Conservation (phyloP, 2,329 filamentous ascomycete species). For the Fusarium globosum region DNA sequence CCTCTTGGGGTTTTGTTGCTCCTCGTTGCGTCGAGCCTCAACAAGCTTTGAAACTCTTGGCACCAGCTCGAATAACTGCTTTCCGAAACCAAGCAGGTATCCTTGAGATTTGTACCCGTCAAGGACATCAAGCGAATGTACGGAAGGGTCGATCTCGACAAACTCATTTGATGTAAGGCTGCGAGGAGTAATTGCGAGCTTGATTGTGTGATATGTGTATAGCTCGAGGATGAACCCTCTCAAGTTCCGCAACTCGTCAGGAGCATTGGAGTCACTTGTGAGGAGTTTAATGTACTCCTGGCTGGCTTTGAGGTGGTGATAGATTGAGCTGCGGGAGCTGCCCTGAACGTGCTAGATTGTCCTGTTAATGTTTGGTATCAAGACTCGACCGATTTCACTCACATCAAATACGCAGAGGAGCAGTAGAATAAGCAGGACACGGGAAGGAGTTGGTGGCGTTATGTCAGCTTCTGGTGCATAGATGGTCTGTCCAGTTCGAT, state of each 20-base stretch:
- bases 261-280: no score
- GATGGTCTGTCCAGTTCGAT: background rate
- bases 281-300: background rate
- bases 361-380: background rate
- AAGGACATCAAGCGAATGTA: constrained; percentile 1
- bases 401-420: constrained; percentile 12
- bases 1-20: background rate
- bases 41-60: background rate
- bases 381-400: fast-evolving
- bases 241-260: background rate
- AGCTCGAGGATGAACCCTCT: constrained; percentile 5
- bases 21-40: background rate
- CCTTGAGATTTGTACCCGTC: background rate
- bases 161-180: background rate
- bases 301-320: constrained; percentile 2
- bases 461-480: background rate
- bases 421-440: background rate
- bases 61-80: background rate
- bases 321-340: background rate
- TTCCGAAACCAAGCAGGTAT: background rate
- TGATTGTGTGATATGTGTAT: constrained; percentile 3
- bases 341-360: background rate
- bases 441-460: background rate
- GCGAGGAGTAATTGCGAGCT: background rate
- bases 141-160: background rate